A percentile compares a stretch with the other conserved stretches of the same genome.
Evolutionary conservation across 2,329 filamentous ascomycete species (phyloP).

Genomic region (Fusarium newnesense): DNA sequence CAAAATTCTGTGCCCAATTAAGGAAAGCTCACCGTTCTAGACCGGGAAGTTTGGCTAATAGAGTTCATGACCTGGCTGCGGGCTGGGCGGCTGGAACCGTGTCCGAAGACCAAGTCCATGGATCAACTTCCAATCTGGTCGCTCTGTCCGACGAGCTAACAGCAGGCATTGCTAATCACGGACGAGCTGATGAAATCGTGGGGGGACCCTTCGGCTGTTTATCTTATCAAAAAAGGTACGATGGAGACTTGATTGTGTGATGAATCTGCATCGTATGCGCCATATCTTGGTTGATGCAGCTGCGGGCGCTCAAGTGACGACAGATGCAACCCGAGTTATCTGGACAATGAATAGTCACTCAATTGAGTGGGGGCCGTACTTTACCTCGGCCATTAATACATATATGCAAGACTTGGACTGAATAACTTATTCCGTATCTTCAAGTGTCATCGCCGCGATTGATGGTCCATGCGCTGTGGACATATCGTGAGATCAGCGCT

Average conservation of each 20-base stretch:
- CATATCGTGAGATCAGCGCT: slow-evolving; percentile 28
- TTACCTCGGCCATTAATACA: slow-evolving; percentile 2
- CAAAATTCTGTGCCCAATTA: slow-evolving; percentile 1
- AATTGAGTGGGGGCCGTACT: slow-evolving; percentile 14
- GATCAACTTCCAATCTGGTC: slow-evolving; percentile 37
- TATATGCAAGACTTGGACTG: slow-evolving; percentile 1
- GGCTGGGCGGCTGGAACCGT: slow-evolving; percentile 30
- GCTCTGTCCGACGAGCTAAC: slow-evolving; percentile 31
- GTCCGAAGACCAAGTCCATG: slow-evolving; percentile 18
- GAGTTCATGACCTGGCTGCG: slow-evolving; percentile 30
- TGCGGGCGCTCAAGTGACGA: slow-evolving; percentile 39
- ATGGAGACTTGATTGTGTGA: slow-evolving; percentile 4
- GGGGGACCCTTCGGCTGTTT: slow-evolving; percentile 36
- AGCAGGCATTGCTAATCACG: slow-evolving; percentile 23
- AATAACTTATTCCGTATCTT: background rate
- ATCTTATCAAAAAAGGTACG: slow-evolving; percentile 31
- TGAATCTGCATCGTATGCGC: slow-evolving; percentile 17
- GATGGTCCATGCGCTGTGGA: slow-evolving; percentile 17
- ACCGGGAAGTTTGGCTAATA: slow-evolving; percentile 20
- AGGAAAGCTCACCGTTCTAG: slow-evolving; percentile 28
- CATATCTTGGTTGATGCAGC: slow-evolving; percentile 31
- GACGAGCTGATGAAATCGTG: slow-evolving; percentile 36
- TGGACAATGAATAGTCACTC: slow-evolving; percentile 5
- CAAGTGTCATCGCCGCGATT: background rate
- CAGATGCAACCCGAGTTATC: slow-evolving; percentile 23